A percentile compares a stretch with the other conserved stretches of the same genome.
These are phyloP conservation scores for Whalleya microplaca DNA, from an alignment of 2,329 filamentous ascomycete genomes.

Conservation along the genomic window DNA sequence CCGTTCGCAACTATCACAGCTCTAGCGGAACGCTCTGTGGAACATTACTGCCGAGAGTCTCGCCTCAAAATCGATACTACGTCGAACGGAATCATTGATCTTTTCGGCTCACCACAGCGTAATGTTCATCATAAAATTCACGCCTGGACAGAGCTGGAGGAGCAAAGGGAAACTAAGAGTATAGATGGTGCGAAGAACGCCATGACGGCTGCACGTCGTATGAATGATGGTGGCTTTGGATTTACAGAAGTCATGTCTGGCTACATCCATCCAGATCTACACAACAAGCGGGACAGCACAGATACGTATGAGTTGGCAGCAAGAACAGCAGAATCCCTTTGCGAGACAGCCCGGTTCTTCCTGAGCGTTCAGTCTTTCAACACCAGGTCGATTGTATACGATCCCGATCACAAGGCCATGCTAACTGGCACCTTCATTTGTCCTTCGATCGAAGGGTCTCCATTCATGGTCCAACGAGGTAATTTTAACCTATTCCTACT, in stretches of 20 bases:
- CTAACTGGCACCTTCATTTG: slow-evolving; percentile 64
- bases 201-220: slow-evolving; percentile 47
- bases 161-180: slow-evolving; percentile 40
- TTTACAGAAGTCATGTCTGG: slow-evolving; percentile 70
- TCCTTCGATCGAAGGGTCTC: slow-evolving; percentile 56
- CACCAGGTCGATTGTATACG: slow-evolving; percentile 50
- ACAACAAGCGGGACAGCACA: slow-evolving; percentile 47
- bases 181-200: slow-evolving; percentile 42
- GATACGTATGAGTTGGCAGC: slow-evolving; percentile 59
- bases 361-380: slow-evolving; percentile 61
- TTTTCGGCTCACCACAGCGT: slow-evolving; percentile 57
- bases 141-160: slow-evolving; percentile 26
- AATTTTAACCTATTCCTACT: slow-evolving; percentile 60
- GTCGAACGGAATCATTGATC: slow-evolving; percentile 53
- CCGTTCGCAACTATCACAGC: slow-evolving; percentile 72
- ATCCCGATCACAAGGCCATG: slow-evolving; percentile 54
- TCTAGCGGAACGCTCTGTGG: slow-evolving; percentile 66
- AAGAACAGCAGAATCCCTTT: slow-evolving; percentile 55
- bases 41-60: slow-evolving; percentile 45
- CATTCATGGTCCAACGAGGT: slow-evolving; percentile 63
- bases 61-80: slow-evolving; percentile 50
- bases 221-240: slow-evolving; percentile 55
- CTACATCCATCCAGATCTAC: slow-evolving; percentile 54
- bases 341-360: slow-evolving; percentile 61
- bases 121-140: slow-evolving; percentile 25